phyloP scores from a whole-genome alignment of 192 early-diverging fungal species.

The Mortierella alpina region DNA sequence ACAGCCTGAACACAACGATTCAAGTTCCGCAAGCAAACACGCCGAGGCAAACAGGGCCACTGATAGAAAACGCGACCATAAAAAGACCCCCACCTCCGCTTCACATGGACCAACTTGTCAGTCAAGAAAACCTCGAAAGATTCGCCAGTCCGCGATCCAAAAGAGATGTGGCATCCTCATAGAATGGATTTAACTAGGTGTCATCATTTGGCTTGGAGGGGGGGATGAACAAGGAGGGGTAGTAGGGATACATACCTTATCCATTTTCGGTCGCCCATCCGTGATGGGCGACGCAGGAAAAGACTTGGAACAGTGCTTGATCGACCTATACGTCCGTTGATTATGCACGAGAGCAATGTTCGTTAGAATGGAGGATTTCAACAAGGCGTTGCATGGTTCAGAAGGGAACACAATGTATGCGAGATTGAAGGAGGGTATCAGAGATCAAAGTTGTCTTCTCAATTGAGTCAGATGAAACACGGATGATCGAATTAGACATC shows the following conservation, averaged over 20 bases:
- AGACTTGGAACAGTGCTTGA: background rate
- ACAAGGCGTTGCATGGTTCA: slow-evolving; percentile 1
- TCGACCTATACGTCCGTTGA: no score
- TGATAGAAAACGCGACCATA: slow-evolving; percentile 4
- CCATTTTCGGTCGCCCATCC: no score
- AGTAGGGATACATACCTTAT: slow-evolving; percentile 4
- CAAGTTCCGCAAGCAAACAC: slow-evolving; percentile 10
- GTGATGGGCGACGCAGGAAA: background rate
- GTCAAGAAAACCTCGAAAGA: slow-evolving; percentile 56
- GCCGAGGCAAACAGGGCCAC: background rate
- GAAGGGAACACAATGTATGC: background rate
- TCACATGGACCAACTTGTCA: slow-evolving; percentile 47
- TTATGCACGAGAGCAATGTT: no score
- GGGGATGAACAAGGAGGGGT: background rate
- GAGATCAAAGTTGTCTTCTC: slow-evolving; percentile 56
- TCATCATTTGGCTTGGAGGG: slow-evolving; percentile 49
- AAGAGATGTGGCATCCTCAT: slow-evolving; percentile 52
- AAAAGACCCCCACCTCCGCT: slow-evolving; percentile 50
- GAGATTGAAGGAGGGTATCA: slow-evolving; percentile 18
- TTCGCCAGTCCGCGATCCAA: slow-evolving; percentile 30
- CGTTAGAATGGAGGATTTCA: background rate
- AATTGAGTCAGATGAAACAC: slow-evolving; percentile 55
- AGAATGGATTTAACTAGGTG: slow-evolving; percentile 58
- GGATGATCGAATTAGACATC: slow-evolving; percentile 56
- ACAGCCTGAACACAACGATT: slow-evolving; percentile 29